Conservation (phyloP, 2,329 filamentous ascomycete genomes). For the Cryphonectria parasitica region DNA sequence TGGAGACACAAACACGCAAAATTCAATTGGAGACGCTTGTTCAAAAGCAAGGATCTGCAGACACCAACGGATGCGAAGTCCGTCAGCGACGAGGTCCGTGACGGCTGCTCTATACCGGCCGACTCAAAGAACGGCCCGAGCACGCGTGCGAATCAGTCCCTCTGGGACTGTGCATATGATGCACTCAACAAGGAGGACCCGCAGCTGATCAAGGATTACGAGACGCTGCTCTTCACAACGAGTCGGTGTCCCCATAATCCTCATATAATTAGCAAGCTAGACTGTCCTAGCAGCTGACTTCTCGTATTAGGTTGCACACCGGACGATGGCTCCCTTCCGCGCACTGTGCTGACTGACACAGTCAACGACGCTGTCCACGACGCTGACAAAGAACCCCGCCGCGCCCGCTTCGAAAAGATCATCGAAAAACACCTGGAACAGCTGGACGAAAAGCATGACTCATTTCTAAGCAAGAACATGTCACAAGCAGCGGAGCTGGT, state of each 20-base stretch:
- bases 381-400: neutral
- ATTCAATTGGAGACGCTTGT: neutral
- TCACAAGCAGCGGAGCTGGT: constrained; percentile 31
- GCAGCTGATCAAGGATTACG: neutral
- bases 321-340: neutral
- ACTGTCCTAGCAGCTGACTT: neutral
- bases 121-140: neutral
- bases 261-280: neutral
- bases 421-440: neutral
- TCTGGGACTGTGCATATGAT: neutral
- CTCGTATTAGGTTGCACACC: neutral
- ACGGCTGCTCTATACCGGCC: neutral
- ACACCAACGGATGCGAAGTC: neutral
- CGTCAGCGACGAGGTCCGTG: neutral
- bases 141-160: neutral
- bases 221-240: neutral
- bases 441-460: neutral
- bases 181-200: neutral
- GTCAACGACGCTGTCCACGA: neutral
- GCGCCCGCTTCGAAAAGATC: neutral
- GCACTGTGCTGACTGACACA: neutral
- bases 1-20: neutral
- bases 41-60: neutral
- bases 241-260: neutral
- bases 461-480: neutral